Base-by-base conservation (phyloP, 2,329 filamentous ascomycete genomes). In the Ilyonectria robusta region DNA sequence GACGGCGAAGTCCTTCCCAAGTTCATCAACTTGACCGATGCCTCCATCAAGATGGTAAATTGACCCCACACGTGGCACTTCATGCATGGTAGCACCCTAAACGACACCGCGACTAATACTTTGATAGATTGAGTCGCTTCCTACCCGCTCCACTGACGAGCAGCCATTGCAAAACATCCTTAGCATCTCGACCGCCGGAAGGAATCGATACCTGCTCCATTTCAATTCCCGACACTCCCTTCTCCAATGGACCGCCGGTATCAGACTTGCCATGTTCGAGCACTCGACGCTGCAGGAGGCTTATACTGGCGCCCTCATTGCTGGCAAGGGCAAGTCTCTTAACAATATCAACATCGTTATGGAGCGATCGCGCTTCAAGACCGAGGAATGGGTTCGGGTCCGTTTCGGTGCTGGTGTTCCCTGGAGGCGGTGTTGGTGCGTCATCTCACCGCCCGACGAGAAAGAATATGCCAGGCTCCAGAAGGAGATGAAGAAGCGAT, bases 381-480 rank as follows among this genome's bases (percentile, higher is more conserved):
- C 93, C 46, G 94, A 97, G 78, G 94, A 97, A 77, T 99, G 96
- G 96, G 94, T 95, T 19, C 89, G 96, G 69, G 96, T 99, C 58
- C 89, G 96, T 66, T 99, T 99, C 76, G 96, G 96, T 46, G 95
- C 96, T 35, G 96, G 96, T 53, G 97, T 96, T 10, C 95, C 95
- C 0, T 99, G 96, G 96, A 91, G 93, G 77, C 92, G 95, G 44
- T 99, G 95, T 81, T 99, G 95, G 95, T 98, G 95, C 80, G 95
- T 98, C 60, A 93, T 98, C 65, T 89, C 90, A 7, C 96, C 95
- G 2, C 95, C 96, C 0, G 93, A 97, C 76, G 95, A 98, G 83
- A 99, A 98, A 83, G 94, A 97, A 75, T 91, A 91, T 71, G 89
- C 92, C 72, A 97, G 94, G 79, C 84, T 92, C 60, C 93, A 95